Base-by-base conservation (phyloP, 208 protist genomes). In the Crithidia fasciculata region DNA sequence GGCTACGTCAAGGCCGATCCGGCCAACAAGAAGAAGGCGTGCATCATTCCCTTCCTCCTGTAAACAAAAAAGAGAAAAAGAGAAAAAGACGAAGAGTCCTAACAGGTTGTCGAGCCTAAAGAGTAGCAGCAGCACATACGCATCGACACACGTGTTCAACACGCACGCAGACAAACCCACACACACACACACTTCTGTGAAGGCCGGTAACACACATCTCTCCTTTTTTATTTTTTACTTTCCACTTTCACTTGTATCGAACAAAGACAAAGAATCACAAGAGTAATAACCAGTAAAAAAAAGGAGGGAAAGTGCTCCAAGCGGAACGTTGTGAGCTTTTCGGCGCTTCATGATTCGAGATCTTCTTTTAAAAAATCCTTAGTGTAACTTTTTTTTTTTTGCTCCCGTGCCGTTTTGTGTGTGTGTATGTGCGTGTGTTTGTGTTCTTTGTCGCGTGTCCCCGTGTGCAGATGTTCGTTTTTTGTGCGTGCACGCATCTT, bases 11-110 rank as follows among this genome's bases (percentile, higher is more conserved):
- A 97, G 86, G 60, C 60, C 6, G 87, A 95, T 66, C 84, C 86
- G 3, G 77, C 45, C 53, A 86, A 87, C 72, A 85, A 86, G 70
- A 92, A 87, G 76, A 83, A 83, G 74, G 95, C 94, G 65, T 76
- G 85, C 64, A 92, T 97, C 47, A 69, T 97, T 57, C 93, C 93
- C 50, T 97, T 95, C 80, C 28, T 97, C 60, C 65, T 95, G 44
- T 97, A 93, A 87, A 37, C 28, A 36, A 13, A 15, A 45, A n/a
- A 19, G 49, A 68, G 55, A 66, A 16, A 60, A 80, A 72, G 50
- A 67, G 36, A 28, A 69, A 44, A 41, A 53, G 18, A 9, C 10
- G 18, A 13, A 63, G 45, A 15, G 9, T 49, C 9, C 54, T 50
- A 62, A 28, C 28, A 28, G 28, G 28, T 28, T 28, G 28, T 28